These are phyloP conservation scores for Wallacemonas sp. DNA, from an alignment of 208 protist species.

Conservation along the genomic window DNA sequence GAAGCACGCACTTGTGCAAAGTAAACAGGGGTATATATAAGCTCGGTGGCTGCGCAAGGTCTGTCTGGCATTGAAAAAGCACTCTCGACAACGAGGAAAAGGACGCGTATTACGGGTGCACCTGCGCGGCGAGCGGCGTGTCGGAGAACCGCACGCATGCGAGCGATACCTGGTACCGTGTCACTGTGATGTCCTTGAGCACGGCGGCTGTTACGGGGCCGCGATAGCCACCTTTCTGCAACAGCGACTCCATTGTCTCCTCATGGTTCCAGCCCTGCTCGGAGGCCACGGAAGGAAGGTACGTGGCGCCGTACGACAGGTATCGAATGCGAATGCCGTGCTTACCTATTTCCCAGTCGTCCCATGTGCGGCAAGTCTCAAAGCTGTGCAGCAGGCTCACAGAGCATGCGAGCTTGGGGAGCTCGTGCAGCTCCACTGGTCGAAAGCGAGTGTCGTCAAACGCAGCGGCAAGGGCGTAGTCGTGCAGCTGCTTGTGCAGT, in stretches of 20 bases:
- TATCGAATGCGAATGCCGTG: constrained; percentile 77
- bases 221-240: constrained; percentile 72
- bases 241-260: constrained; percentile 56
- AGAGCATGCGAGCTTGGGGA: constrained; percentile 63
- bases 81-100: too few species aligned
- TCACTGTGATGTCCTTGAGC: constrained; percentile 48
- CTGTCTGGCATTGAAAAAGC: too few species aligned
- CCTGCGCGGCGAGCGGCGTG: background rate
- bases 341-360: constrained; percentile 81
- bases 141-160: constrained; percentile 38
- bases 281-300: constrained; percentile 71
- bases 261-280: constrained; percentile 75
- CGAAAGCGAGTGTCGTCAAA: constrained; percentile 78
- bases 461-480: constrained; percentile 65
- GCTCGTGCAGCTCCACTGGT: constrained; percentile 57
- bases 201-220: constrained; percentile 47
- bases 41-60: too few species aligned
- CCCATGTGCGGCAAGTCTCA: constrained; percentile 63
- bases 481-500: constrained; percentile 64
- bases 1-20: background rate
- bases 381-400: constrained; percentile 86
- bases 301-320: constrained; percentile 67
- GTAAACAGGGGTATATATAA: constrained; percentile 8
- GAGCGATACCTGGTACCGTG: constrained; percentile 77
- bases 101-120: too few species aligned